Evolutionary conservation across 1,139 yeast species (phyloP), one percentile per base, ranked within the genome.

Genomic region (Blastobotrys capitulatus): DNA sequence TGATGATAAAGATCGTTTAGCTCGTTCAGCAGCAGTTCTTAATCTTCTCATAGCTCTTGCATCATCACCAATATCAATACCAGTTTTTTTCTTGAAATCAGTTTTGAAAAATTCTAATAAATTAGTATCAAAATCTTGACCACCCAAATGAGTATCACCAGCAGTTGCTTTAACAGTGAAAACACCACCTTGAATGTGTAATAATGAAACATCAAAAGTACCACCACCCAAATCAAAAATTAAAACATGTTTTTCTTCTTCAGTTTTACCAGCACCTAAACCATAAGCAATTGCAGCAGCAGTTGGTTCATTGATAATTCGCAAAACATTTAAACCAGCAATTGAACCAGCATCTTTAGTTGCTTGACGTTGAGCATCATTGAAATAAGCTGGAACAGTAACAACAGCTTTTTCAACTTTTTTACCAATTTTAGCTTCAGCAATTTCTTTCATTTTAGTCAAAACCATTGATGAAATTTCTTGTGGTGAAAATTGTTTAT

Each of bases 221-320:
- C 97, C 97, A 77, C 97, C 97, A 81, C 97, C 97, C 67, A 89
- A 79, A 73, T 89, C 97, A 73, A 88, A 89, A 65, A 89, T 88
- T 67, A 89, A 79, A 52, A 89, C 94, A 68, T 87, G 84, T 77
- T 87, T 87, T 75, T 85, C 92, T 57, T 76, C 80, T 61, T 77
- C 76, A 58, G 83, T 82, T 74, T 86, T 85, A 76, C 89, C 95
- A 72, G 88, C 88, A 78, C 92, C 96, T 69, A 88, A 83, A 83
- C 96, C 96, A 83, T 88, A 88, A 70, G 96, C 96, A 79, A 88
- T 87, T 67, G 96, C 96, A 69, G 96, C 96, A 63, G 96, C 96
- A 62, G 96, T 88, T 70, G 96, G 96, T 80, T 88, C 96, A 85
- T 88, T 88, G 70, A 88, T 88, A 76, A 88, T 89, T 78, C 96